These are phyloP conservation scores for Drechslerella coelobrocha DNA, from an alignment of 2,329 filamentous ascomycete species.

Conservation along the genomic window DNA sequence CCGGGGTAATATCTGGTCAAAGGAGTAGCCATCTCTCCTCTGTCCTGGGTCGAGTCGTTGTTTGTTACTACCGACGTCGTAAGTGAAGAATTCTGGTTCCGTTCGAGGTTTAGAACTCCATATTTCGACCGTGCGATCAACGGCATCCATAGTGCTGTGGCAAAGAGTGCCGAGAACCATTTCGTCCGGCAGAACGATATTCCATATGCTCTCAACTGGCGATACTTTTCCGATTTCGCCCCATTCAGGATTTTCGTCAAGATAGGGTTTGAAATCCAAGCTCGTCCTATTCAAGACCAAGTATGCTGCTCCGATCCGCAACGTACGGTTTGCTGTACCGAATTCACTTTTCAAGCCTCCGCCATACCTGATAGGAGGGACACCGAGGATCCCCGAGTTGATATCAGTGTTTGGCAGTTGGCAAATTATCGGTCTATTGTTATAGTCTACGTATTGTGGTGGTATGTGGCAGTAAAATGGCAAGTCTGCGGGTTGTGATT, in stretches of 20 bases:
- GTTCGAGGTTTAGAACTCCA: background rate
- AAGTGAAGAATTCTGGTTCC: conserved; percentile 6
- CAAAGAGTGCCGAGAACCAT: conserved; percentile 14
- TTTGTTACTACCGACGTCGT: background rate
- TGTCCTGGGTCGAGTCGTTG: background rate
- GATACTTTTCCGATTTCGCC: background rate
- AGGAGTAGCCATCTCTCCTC: background rate
- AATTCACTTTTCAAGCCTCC: conserved; percentile 26
- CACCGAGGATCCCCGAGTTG: background rate
- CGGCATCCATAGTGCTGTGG: conserved; percentile 20
- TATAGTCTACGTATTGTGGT: background rate
- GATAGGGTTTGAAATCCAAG: background rate
- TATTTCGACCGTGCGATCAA: conserved; percentile 19
- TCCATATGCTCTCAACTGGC: background rate
- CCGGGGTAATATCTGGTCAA: too few species aligned
- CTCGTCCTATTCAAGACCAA: conserved; percentile 6
- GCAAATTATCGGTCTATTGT: conserved; percentile 13
- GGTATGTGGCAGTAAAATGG: background rate
- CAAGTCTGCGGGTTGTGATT: background rate
- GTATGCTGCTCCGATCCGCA: conserved; percentile 11
- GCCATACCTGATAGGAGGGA: background rate
- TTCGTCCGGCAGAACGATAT: too few species aligned
- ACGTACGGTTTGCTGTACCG: background rate
- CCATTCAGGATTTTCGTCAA: conserved; percentile 6
- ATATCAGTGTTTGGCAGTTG: conserved; percentile 21